Percentiles rank a stretch among this genome's conserved stretches.
Evolutionary conservation across 2,329 filamentous ascomycete species (phyloP).

Genomic region (Knufia petricola): DNA sequence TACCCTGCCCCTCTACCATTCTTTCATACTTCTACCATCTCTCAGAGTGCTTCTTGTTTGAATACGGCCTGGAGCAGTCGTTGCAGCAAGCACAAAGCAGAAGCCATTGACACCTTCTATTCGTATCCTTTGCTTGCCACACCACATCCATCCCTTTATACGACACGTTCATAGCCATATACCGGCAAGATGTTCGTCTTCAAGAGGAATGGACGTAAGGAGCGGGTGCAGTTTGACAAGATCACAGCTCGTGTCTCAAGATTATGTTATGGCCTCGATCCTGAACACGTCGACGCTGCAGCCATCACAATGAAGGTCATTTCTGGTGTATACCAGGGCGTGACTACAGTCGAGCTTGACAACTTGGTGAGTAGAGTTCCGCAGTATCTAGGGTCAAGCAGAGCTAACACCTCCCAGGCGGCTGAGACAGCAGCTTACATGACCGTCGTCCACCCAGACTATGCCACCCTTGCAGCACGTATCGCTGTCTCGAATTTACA

Average conservation of each 20-base stretch:
- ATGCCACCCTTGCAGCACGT: constrained; percentile 93
- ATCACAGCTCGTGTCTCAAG: constrained; percentile 97
- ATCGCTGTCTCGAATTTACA: constrained; percentile 99
- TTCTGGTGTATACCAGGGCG: constrained; percentile 96
- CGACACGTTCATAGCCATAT: neutral
- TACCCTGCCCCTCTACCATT: too few species aligned
- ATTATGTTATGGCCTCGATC: constrained; percentile 93
- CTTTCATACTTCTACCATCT: neutral
- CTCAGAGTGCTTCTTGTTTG: neutral
- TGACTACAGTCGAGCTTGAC: constrained; percentile 91
- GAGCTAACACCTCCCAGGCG: constrained; percentile 49
- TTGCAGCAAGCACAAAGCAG: neutral
- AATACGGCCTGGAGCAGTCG: neutral
- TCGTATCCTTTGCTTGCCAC: neutral
- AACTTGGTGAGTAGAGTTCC: constrained; percentile 78
- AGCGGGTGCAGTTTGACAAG: constrained; percentile 99
- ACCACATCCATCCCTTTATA: neutral
- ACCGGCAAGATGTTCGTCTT: constrained; percentile 6
- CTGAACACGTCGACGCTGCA: constrained; percentile 91
- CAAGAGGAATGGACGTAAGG: constrained; percentile 86
- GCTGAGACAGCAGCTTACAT: constrained; percentile 99
- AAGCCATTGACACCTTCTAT: neutral
- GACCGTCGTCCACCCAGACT: constrained; percentile 98
- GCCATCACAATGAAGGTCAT: constrained; percentile 99
- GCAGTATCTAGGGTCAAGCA: too few species aligned